These are phyloP conservation scores for Pseudocercospora crystallina DNA, from an alignment of 2,329 filamentous ascomycete species.

Conservation along the genomic window DNA sequence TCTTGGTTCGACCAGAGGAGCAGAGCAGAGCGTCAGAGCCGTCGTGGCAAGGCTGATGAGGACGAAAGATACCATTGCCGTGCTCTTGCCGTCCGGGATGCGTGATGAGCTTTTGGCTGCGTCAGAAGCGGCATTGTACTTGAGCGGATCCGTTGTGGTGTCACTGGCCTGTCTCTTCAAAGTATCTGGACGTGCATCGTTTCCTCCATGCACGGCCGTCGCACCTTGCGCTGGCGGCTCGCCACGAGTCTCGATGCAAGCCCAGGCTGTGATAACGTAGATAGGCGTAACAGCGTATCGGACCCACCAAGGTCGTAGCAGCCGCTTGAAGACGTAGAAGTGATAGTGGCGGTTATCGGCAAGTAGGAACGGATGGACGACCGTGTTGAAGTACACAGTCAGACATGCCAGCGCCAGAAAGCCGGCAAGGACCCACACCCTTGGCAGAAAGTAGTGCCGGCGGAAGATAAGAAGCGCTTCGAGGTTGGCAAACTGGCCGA, in stretches of 20 bases:
- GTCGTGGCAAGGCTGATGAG: slow-evolving; percentile 68
- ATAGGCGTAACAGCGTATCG: slow-evolving; percentile 59
- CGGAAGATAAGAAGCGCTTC: slow-evolving; percentile 38
- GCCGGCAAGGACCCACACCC: slow-evolving; percentile 36
- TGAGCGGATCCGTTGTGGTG: slow-evolving; percentile 4
- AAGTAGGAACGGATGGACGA: slow-evolving; percentile 91
- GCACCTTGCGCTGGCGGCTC: slow-evolving; percentile 30
- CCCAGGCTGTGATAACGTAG: slow-evolving; percentile 71
- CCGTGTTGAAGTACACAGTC: slow-evolving; percentile 77
- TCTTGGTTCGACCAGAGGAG: slow-evolving; percentile 88
- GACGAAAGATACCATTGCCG: slow-evolving; percentile 50
- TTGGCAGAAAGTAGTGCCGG: slow-evolving; percentile 36
- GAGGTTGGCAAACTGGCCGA: slow-evolving; percentile 28
- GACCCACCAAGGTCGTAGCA: slow-evolving; percentile 53
- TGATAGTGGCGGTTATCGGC: slow-evolving; percentile 97
- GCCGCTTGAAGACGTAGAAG: slow-evolving; percentile 90
- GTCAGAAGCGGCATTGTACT: slow-evolving; percentile 5
- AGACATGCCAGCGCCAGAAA: slow-evolving; percentile 45
- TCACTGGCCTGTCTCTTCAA: background rate
- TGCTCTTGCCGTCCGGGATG: slow-evolving; percentile 28
- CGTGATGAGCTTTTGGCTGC: slow-evolving; percentile 12
- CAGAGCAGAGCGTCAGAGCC: slow-evolving; percentile 75
- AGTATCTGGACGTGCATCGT: background rate
- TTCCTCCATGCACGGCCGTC: slow-evolving; percentile 1
- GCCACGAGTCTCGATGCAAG: slow-evolving; percentile 61